Evolutionary conservation across 352 stramenopile genomes (phyloP).

Genomic region (Pythium utonaiense): DNA sequence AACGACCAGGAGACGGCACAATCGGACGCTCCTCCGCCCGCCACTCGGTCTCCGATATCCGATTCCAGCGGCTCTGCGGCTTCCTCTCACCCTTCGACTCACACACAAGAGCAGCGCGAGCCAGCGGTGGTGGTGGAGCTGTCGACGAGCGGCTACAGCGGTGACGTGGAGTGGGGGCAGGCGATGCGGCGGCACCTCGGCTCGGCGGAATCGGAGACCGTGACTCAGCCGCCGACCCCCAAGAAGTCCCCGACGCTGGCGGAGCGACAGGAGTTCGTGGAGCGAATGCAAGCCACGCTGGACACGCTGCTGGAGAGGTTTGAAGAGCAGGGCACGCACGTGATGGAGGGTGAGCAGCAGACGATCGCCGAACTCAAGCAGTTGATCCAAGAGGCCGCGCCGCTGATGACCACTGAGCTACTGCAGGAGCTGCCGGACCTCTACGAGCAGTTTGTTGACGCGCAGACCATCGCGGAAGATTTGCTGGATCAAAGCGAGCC

Average conservation of each 20-base stretch:
- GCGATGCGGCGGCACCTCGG: not conserved
- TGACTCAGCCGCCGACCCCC: not conserved
- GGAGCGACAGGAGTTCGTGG: slow-evolving; percentile 19
- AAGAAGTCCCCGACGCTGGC: slow-evolving; percentile 8
- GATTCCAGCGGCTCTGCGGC: slow-evolving; percentile 1
- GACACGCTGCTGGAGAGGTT: slow-evolving; percentile 18
- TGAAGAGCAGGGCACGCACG: slow-evolving; percentile 15
- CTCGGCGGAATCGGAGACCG: not conserved
- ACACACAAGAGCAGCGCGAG: not conserved
- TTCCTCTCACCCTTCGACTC: not conserved
- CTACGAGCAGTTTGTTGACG: slow-evolving; percentile 24
- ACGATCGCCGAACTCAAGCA: slow-evolving; percentile 25
- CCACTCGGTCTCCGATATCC: not conserved
- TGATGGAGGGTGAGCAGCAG: slow-evolving; percentile 17
- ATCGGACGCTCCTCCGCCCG: not conserved
- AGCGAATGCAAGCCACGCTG: slow-evolving; percentile 19
- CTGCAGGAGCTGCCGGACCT: slow-evolving; percentile 21
- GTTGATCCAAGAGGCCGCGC: slow-evolving; percentile 21
- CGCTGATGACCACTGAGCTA: slow-evolving; percentile 18
- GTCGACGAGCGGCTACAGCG: slow-evolving; percentile 10
- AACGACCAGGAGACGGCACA: slow-evolving; percentile 6
- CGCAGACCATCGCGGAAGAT: slow-evolving; percentile 24
- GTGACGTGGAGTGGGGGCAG: slow-evolving; percentile 8
- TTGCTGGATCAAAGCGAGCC: slow-evolving; percentile 20
- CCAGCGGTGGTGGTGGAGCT: slow-evolving; percentile 12